A percentile compares a stretch with the other conserved stretches of the same genome.
Evolutionary conservation across 257 asterid species (phyloP).

Genomic region (Jacaranda copaia): DNA sequence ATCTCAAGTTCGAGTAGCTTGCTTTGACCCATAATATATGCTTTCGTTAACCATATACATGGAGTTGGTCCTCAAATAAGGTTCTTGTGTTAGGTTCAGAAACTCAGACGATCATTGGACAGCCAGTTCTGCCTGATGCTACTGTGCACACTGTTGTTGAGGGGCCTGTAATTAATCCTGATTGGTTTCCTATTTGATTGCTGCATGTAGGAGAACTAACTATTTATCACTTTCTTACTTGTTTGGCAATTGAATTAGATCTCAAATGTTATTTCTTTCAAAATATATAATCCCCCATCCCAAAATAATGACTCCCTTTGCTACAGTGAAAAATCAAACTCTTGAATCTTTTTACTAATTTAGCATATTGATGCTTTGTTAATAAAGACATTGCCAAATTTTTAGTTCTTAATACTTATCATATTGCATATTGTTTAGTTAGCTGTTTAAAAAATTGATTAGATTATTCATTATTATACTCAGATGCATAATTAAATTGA

Average conservation of each 20-base stretch:
- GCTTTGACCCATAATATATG: conserved; percentile 11
- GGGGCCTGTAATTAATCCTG: conserved; percentile 54
- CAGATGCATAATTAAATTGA: too few species aligned
- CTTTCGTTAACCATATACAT: neutral
- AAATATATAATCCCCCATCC: too few species aligned
- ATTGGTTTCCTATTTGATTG: neutral
- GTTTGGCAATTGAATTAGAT: neutral
- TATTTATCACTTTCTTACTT: neutral
- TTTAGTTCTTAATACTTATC: too few species aligned
- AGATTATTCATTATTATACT: too few species aligned
- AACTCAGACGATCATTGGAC: conserved; percentile 57
- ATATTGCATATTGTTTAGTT: too few species aligned
- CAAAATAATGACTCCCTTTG: too few species aligned
- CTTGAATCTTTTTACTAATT: too few species aligned
- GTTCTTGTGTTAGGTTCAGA: conserved; percentile 66
- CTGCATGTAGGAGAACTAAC: neutral
- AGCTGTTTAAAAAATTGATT: too few species aligned
- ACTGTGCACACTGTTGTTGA: conserved; percentile 65
- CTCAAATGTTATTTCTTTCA: too few species aligned
- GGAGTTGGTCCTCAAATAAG: conserved; percentile 57
- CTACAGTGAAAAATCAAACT: too few species aligned
- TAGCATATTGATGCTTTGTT: too few species aligned
- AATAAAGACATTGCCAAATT: too few species aligned
- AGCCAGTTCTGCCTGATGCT: conserved; percentile 65
- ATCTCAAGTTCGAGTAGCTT: neutral